Conservation (phyloP, 2,329 filamentous ascomycete species). For the Westerdykella sp. region DNA sequence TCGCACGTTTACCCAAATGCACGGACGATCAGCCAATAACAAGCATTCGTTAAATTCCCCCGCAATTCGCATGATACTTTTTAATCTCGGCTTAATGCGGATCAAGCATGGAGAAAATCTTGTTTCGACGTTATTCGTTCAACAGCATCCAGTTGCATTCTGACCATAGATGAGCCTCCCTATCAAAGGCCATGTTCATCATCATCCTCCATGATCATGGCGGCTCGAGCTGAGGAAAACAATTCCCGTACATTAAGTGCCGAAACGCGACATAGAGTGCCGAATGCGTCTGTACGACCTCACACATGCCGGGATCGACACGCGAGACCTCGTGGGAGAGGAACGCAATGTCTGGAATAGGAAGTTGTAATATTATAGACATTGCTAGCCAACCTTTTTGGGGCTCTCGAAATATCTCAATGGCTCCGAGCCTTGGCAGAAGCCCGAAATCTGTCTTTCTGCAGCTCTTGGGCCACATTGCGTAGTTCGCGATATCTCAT, state of each 20-base stretch:
- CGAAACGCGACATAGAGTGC: neutral
- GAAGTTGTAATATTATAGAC: too few species aligned
- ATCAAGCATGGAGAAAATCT: neutral
- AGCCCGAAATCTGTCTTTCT: too few species aligned
- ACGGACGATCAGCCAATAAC: neutral
- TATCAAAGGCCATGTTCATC: neutral
- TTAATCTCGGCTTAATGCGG: neutral
- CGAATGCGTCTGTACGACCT: neutral
- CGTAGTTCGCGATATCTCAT: too few species aligned
- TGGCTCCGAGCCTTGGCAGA: too few species aligned
- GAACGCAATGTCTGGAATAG: too few species aligned
- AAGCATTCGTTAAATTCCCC: constrained; percentile 2
- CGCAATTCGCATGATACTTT: neutral
- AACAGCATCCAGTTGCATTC: neutral
- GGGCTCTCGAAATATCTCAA: too few species aligned
- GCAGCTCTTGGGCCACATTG: too few species aligned
- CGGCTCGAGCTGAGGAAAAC: neutral
- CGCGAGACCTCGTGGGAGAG: too few species aligned
- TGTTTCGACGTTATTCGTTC: neutral
- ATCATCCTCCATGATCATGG: neutral
- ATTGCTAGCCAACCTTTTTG: too few species aligned
- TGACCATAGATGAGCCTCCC: neutral
- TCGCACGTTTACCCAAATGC: constrained; percentile 4
- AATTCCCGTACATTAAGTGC: neutral
- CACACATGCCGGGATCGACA: too few species aligned